Conservation (phyloP, 2,329 filamentous ascomycete genomes). For the Shiraia sp. region DNA sequence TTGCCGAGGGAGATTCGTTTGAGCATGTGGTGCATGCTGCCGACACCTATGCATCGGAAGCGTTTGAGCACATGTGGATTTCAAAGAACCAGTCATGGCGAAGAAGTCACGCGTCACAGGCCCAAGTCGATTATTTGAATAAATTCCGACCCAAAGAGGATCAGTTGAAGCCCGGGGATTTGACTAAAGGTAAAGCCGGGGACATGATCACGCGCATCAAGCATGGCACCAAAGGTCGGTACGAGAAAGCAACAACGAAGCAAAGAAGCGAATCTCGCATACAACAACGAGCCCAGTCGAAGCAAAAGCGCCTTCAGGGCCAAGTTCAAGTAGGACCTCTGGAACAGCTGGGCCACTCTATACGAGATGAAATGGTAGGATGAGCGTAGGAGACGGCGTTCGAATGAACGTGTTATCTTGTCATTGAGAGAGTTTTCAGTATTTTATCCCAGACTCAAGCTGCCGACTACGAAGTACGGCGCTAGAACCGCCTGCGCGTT, state of each 20-base stretch:
- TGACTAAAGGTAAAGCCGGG: constrained; percentile 79
- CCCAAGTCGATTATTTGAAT: constrained; percentile 71
- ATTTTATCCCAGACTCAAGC: no score
- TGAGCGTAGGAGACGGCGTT: no score
- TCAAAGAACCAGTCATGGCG: constrained; percentile 72
- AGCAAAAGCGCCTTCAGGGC: constrained; percentile 47
- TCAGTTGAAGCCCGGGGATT: constrained; percentile 56
- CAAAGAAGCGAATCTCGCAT: constrained; percentile 28
- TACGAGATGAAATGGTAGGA: constrained; percentile 9
- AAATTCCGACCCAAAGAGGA: constrained; percentile 62
- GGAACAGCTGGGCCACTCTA: constrained; percentile 6
- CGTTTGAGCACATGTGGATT: constrained; percentile 71
- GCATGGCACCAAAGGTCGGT: constrained; percentile 72
- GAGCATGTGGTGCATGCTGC: constrained; percentile 79
- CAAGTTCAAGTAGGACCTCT: constrained; percentile 55
- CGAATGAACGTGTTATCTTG: no score
- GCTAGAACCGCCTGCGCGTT: no score
- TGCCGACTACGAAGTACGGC: no score
- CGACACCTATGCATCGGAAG: constrained; percentile 74
- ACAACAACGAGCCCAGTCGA: constrained; percentile 54
- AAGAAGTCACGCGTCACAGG: constrained; percentile 60
- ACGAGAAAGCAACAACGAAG: constrained; percentile 41
- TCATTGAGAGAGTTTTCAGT: no score
- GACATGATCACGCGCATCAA: constrained; percentile 94
- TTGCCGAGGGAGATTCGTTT: constrained; percentile 70